Evolutionary conservation across 2,329 filamentous ascomycete species (phyloP).

Genomic region (Botrytis hyacinthi): DNA sequence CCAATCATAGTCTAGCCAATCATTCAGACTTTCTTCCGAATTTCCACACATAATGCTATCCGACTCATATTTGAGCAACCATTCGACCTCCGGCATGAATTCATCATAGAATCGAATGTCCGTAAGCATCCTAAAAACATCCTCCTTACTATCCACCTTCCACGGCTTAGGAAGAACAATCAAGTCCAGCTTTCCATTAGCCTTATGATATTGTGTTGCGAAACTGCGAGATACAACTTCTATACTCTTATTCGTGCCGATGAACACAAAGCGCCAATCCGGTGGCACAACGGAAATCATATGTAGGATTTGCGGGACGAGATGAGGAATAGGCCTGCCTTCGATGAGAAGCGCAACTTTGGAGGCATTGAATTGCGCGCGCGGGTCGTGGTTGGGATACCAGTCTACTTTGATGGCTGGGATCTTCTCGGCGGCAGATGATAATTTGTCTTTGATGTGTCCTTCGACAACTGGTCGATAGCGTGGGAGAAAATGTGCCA

Average conservation of each 20-base stretch:
- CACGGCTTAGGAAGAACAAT: slow-evolving; percentile 23
- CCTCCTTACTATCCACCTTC: slow-evolving; percentile 44
- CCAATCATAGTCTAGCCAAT: slow-evolving; percentile 41
- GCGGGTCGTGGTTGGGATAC: slow-evolving; percentile 32
- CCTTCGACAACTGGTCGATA: slow-evolving; percentile 47
- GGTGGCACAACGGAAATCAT: slow-evolving; percentile 57
- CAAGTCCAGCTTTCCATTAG: slow-evolving; percentile 45
- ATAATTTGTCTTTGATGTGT: slow-evolving; percentile 32
- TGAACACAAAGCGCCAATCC: slow-evolving; percentile 57
- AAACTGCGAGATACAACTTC: slow-evolving; percentile 46
- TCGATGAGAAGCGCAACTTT: slow-evolving; percentile 55
- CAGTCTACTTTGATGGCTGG: slow-evolving; percentile 37
- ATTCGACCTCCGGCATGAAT: slow-evolving; percentile 51
- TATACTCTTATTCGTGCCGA: slow-evolving; percentile 48
- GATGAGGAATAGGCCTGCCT: slow-evolving; percentile 48
- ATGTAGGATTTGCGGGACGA: slow-evolving; percentile 55
- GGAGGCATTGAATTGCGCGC: slow-evolving; percentile 42
- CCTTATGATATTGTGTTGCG: slow-evolving; percentile 49
- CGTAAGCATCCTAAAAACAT: slow-evolving; percentile 53
- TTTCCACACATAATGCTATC: slow-evolving; percentile 58
- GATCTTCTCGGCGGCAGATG: slow-evolving; percentile 33
- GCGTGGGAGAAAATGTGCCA: slow-evolving; percentile 45
- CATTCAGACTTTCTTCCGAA: slow-evolving; percentile 42
- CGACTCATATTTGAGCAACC: slow-evolving; percentile 55
- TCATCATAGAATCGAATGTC: slow-evolving; percentile 50